phyloP scores from a whole-genome alignment of 208 protist genomes.

The Naegleria gruberi region DNA sequence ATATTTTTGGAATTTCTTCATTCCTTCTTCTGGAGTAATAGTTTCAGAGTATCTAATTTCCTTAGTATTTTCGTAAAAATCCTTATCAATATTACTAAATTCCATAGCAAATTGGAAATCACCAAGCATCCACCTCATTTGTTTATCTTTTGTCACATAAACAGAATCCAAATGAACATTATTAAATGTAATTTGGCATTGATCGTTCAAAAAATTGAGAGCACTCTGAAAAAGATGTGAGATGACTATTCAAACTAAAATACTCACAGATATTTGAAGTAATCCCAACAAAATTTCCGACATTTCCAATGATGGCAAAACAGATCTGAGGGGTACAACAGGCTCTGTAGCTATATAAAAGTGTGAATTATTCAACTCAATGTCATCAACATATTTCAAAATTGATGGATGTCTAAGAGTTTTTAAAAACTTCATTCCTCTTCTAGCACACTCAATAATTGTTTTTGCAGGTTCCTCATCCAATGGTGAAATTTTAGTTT shows the following conservation, averaged over 20 bases:
- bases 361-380: background rate
- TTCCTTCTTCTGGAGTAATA: conserved; percentile 16
- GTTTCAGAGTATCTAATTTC: background rate
- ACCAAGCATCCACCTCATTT: background rate
- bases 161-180: background rate
- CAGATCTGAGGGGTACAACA: background rate
- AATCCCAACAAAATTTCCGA: conserved; percentile 16
- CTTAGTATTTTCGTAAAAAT: background rate
- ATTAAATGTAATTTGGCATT: conserved; percentile 12
- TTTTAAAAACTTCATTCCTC: background rate
- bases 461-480: background rate
- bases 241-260: background rate
- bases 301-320: background rate
- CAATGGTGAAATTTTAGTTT: background rate
- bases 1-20: background rate
- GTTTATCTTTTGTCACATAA: conserved; percentile 14
- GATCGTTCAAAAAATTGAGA: background rate
- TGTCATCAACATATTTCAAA: background rate
- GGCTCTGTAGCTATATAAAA: conserved; percentile 3
- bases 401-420: conserved; percentile 12
- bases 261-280: background rate
- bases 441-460: background rate
- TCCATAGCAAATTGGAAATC: background rate
- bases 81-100: background rate
- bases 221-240: background rate